A percentile compares a stretch with the other conserved stretches of the same genome.
Evolutionary conservation across 495 filamentous ascomycete species (phyloP).

Genomic region (Penicillium riverlandense): DNA sequence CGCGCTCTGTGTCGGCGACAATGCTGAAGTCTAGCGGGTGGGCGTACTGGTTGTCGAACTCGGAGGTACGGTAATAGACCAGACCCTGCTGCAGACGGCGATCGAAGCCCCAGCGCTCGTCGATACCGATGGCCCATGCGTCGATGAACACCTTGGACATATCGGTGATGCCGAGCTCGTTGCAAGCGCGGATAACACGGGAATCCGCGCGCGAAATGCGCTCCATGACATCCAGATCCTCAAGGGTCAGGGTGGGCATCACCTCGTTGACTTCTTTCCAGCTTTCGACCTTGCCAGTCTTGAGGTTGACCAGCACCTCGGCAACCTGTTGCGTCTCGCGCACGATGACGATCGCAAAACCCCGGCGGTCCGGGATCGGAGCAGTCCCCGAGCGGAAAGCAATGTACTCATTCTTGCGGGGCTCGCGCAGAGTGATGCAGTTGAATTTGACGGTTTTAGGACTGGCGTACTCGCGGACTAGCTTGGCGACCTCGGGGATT

Average conservation of each 20-base stretch:
- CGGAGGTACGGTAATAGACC: conserved; percentile 38
- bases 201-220: conserved; percentile 63
- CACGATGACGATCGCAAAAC: conserved; percentile 28
- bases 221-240: conserved; percentile 81
- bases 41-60: conserved; percentile 38
- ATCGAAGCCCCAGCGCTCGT: conserved; percentile 34
- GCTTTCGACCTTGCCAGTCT: conserved; percentile 56
- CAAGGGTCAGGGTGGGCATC: conserved; percentile 84
- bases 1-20: conserved; percentile 63
- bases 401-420: conserved; percentile 70
- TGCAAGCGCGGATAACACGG: conserved; percentile 81
- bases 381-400: conserved; percentile 60
- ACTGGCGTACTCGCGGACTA: conserved; percentile 25
- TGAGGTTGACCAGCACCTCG: conserved; percentile 71
- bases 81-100: conserved; percentile 32
- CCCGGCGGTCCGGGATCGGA: conserved; percentile 23
- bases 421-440: conserved; percentile 74
- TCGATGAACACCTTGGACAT: conserved; percentile 83
- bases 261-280: conserved; percentile 68
- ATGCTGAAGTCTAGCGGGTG: conserved; percentile 32
- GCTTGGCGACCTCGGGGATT: conserved; percentile 21
- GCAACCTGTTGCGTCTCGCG: conserved; percentile 39
- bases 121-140: conserved; percentile 37
- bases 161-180: conserved; percentile 73
- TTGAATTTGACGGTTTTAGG: conserved; percentile 61